Evolutionary conservation across 2,329 filamentous ascomycete species (phyloP), one percentile per base, ranked within the genome.

Genomic region (Sarocladiaceae sp.): DNA sequence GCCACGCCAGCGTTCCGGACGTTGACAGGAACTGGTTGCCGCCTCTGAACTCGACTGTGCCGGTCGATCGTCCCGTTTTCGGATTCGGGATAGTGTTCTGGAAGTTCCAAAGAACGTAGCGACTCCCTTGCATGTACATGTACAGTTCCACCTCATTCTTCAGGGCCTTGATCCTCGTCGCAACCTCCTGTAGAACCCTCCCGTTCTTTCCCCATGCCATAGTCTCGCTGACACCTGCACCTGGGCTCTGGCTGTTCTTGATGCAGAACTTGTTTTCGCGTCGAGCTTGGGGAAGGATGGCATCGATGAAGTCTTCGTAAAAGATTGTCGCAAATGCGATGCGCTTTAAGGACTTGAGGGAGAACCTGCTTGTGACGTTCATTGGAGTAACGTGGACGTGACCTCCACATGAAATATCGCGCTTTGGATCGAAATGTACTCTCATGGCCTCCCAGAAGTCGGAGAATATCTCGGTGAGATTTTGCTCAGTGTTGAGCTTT

Each of bases 391-490:
- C 59, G 52, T 67, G 64, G 46, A 67, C 61, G 51, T 67, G 64
- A 39, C 63, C 62, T 45, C 64, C 63, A 50, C 64, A 66, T 2
- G 58, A 62, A 19, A 52, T 39, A 45, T 64, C 59, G 24, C 55
- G 51, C 47, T 63, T 59, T 16, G 62, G 61, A 41, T 59, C 58
- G 48, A 67, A 67, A 52, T 66, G 61, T n/a, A 65, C 63, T 42
- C 57, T 57, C 63, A 66, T 64, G 48, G 63, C 63, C 52, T 65
- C 60, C 64, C 64, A 67, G 54, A 67, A 67, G 49, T 64, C 60
- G 47, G 58, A 56, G 47, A 67, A 56, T 51, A 59, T 62, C 43
- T 46, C 50, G 40, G 53, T 55, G 44, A 65, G 48, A 43, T 52
- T 53, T 44, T 56, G 56, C 24, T 54, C 62, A 13, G 62, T 64